These are phyloP conservation scores for Pleurotus sapidus DNA, from an alignment of 768 basidiomycete species.

Conservation along the genomic window DNA sequence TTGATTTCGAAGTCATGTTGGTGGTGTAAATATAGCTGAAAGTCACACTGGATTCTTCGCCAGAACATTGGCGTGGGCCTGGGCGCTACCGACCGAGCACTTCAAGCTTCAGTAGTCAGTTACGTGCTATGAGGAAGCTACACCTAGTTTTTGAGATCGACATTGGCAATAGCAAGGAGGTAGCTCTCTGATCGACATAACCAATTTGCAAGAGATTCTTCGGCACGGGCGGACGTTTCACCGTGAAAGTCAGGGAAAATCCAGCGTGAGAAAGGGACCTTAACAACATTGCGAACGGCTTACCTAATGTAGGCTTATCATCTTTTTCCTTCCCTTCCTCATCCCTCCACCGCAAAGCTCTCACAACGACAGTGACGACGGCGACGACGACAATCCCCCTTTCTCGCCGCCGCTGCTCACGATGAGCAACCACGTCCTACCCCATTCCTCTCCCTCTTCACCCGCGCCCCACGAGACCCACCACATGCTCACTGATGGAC, in stretches of 20 bases:
- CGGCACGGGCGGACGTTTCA: not conserved
- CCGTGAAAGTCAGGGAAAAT: not conserved
- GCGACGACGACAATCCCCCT: not conserved
- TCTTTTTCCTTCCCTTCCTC: not conserved
- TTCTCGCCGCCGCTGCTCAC: conserved; percentile 1
- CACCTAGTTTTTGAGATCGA: not conserved
- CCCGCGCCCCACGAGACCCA: conserved; percentile 13
- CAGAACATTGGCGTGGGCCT: not conserved
- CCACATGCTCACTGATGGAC: conserved; percentile 14
- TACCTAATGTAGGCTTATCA: conserved; percentile 3
- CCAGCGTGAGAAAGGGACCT: not conserved
- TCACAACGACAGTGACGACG: not conserved
- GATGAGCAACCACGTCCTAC: conserved; percentile 2
- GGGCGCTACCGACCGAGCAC: not conserved
- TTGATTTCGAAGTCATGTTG: not conserved
- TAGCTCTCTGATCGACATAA: not conserved
- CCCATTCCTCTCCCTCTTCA: conserved; percentile 12
- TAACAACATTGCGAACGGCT: not conserved
- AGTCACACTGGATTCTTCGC: not conserved
- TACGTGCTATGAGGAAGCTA: not conserved
- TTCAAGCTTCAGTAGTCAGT: not conserved
- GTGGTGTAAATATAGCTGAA: not conserved
- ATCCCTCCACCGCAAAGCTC: conserved; percentile 1
- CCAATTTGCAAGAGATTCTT: not conserved
- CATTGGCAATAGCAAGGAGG: not conserved